Percentiles rank a stretch among this genome's conserved stretches.
These are phyloP conservation scores for Ochromonas danica DNA, from an alignment of 108 stramenopile species.

Conservation along the genomic window DNA sequence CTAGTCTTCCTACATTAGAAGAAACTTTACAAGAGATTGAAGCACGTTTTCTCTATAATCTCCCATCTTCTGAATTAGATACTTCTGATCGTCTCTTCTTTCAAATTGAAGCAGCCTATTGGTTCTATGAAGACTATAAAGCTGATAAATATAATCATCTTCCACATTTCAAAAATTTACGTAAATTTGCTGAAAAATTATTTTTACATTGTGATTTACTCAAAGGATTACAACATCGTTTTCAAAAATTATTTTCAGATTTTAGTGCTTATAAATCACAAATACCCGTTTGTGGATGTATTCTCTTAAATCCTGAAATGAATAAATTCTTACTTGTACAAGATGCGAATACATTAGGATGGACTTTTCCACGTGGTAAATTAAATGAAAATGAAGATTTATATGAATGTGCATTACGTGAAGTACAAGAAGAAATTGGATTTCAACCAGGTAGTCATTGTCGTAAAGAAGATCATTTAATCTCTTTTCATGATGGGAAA, in stretches of 20 bases:
- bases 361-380: conserved; percentile 51
- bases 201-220: conserved; percentile 47
- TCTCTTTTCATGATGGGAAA: conserved; percentile 15
- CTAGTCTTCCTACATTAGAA: too few species aligned
- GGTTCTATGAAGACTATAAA: conserved; percentile 56
- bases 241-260: conserved; percentile 36
- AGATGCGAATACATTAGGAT: conserved; percentile 32
- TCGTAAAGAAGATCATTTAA: background rate
- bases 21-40: conserved; percentile 50
- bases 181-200: conserved; percentile 38
- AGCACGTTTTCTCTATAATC: conserved; percentile 46
- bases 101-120: conserved; percentile 55
- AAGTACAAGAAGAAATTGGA: conserved; percentile 52
- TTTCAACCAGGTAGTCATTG: conserved; percentile 22
- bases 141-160: conserved; percentile 39
- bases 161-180: conserved; percentile 35
- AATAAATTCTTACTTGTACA: conserved; percentile 41
- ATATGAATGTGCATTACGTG: conserved; percentile 47
- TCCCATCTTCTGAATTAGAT: conserved; percentile 44
- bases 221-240: conserved; percentile 2
- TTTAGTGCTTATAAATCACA: conserved; percentile 31
- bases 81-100: conserved; percentile 51
- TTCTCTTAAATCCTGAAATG: conserved; percentile 39
- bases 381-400: conserved; percentile 47
- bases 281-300: conserved; percentile 49